Base-by-base conservation (phyloP, 768 basidiomycete genomes). In the Calocera viscosa region DNA sequence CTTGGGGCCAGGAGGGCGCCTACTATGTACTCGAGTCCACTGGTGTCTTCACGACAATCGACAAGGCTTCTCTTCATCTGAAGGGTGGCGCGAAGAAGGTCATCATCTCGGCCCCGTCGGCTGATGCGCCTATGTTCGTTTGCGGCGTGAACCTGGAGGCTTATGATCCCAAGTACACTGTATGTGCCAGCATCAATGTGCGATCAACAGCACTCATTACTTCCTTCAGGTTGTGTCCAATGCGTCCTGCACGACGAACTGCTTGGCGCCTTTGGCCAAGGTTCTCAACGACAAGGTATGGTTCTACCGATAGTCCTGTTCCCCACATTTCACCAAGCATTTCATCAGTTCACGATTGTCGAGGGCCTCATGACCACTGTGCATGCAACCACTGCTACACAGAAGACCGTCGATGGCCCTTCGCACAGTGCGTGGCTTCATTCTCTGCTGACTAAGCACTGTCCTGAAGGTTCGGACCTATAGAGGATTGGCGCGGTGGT, bases 61-160 rank as follows among this genome's bases (percentile, higher is more conserved):
- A 96, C 17, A 94, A 94, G 82, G 95, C 95, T 66, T 82, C 82
- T 63, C 87, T 86, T 72, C 95, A 99, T 81, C 82, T 99, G 80
- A 93, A 94, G 80, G 95, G 95, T 73, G 95, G 95, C 77, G 95
- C 95, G 75, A 97, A 98, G 87, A 99, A 97, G 83, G 95, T 99
- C 76, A 83, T 99, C 81, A 98, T 99, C 84, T 95, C 94, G 71
- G 95, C 95, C 60, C 95, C 95, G 72, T 98, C 95, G n/a, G 84
- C 91, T 34, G 91, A 94, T 76, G 92, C 93, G 5, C 92, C 92
- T 72, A 94, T 94, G 92, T 94, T 85, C 78, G 92, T 94, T 65
- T 84, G 83, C 72, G 93, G 91, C 82, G 95, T 98, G 78, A 98
- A 99, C 82, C 86, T 96, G 70, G 93, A 96, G 69, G 71, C 81